These are phyloP conservation scores for Ormosia emarginata DNA, from an alignment of 306 rosid species.

Conservation along the genomic window DNA sequence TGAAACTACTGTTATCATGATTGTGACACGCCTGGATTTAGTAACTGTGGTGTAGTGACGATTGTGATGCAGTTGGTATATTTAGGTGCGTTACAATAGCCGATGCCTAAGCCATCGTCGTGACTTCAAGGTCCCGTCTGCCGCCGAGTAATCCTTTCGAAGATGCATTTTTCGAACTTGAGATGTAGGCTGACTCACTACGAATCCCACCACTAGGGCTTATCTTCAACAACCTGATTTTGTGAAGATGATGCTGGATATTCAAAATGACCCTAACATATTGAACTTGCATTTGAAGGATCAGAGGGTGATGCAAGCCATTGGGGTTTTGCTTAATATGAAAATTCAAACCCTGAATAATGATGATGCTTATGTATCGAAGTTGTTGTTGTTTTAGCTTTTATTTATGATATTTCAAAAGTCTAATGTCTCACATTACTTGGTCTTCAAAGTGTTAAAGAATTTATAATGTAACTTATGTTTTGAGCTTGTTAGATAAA, in stretches of 20 bases:
- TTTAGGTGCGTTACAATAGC: too few species aligned
- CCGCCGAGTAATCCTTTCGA: constrained; percentile 59
- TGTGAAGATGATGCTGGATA: constrained; percentile 84
- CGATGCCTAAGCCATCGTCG: constrained; percentile 66
- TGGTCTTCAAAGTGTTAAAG: too few species aligned
- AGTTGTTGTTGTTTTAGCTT: too few species aligned
- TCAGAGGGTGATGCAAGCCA: constrained; percentile 86
- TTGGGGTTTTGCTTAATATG: constrained; percentile 86
- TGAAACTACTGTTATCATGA: too few species aligned
- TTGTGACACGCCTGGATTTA: too few species aligned
- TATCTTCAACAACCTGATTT: constrained; percentile 88
- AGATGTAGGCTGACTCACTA: constrained; percentile 95
- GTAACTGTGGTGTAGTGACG: too few species aligned
- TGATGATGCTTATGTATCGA: constrained; percentile 62
- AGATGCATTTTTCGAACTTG: constrained; percentile 87
- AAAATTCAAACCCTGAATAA: constrained; percentile 46
- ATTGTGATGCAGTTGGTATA: too few species aligned
- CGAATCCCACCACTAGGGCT: constrained; percentile 73
- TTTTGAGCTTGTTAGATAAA: too few species aligned
- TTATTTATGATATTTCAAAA: too few species aligned
- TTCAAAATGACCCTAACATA: constrained; percentile 69
- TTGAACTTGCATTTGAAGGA: constrained; percentile 70
- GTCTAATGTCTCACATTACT: too few species aligned
- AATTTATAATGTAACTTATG: too few species aligned
- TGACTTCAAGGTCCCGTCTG: constrained; percentile 46